A percentile compares a stretch with the other conserved stretches of the same genome.
phyloP scores from a whole-genome alignment of 129 eudicot species.

The Tagetes patula region DNA sequence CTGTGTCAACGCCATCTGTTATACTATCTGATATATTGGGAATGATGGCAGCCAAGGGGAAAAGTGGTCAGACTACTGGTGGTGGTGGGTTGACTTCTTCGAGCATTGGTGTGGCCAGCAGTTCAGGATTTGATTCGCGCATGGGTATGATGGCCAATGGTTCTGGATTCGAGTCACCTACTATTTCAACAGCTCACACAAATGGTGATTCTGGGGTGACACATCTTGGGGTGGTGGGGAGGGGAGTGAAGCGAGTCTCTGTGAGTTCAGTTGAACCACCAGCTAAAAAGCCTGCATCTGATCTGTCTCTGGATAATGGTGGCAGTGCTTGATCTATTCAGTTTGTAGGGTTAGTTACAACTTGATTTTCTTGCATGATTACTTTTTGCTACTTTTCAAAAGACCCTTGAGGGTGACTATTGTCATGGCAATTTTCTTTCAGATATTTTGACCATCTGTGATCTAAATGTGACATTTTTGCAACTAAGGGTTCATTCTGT shows the following conservation, averaged over 20 bases:
- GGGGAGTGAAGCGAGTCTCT: constrained; percentile 91
- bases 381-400: neutral
- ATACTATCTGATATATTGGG: constrained; percentile 74
- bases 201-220: constrained; percentile 63
- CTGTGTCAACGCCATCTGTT: constrained; percentile 67
- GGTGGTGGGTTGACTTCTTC: neutral
- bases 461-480: neutral
- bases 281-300: constrained; percentile 55
- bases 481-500: too few relatives aligned
- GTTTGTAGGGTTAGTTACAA: neutral
- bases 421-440: constrained; percentile 1
- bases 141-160: constrained; percentile 43
- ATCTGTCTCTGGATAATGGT: constrained; percentile 41
- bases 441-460: neutral
- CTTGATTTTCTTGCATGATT: neutral
- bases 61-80: constrained; percentile 36
- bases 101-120: constrained; percentile 1
- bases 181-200: constrained; percentile 70
- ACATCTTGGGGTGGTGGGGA: constrained; percentile 93
- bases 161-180: constrained; percentile 55
- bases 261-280: constrained; percentile 46
- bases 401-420: neutral
- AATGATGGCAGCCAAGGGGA: constrained; percentile 64
- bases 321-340: constrained; percentile 47
- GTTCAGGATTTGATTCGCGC: constrained; percentile 45